A percentile compares a stretch with the other conserved stretches of the same genome.
These are phyloP conservation scores for Meyerozyma guilliermondii DNA, from an alignment of 1,139 yeast species.

Conservation along the genomic window DNA sequence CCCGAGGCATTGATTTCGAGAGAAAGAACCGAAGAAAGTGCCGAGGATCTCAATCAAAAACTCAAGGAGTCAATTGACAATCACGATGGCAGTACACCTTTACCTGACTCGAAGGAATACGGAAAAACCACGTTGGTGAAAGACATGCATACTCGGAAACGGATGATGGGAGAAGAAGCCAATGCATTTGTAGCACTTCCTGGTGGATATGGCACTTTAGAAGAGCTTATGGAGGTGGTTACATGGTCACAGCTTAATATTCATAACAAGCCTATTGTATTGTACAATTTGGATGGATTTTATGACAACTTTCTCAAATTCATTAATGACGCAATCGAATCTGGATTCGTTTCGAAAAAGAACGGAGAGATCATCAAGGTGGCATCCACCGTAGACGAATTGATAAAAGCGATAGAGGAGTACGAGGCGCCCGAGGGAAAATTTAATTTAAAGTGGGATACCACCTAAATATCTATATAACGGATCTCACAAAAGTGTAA, in stretches of 20 bases:
- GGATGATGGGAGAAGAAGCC: constrained; percentile 83
- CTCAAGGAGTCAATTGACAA: constrained; percentile 42
- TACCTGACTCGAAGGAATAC: constrained; percentile 55
- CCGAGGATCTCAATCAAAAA: constrained; percentile 39
- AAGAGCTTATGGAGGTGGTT: constrained; percentile 83
- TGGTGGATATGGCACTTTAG: constrained; percentile 89
- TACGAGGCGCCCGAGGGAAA: constrained; percentile 72
- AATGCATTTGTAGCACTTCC: constrained; percentile 86
- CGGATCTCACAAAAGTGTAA: too few relatives aligned
- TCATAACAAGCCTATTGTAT: constrained; percentile 73
- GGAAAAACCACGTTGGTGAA: constrained; percentile 79
- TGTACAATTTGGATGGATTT: constrained; percentile 76
- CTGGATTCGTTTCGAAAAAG: constrained; percentile 64
- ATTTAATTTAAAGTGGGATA: constrained; percentile 67
- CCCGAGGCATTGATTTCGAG: constrained; percentile 77
- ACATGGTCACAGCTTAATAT: constrained; percentile 91
- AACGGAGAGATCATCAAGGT: constrained; percentile 68
- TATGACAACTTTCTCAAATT: constrained; percentile 66
- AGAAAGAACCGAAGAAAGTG: constrained; percentile 51
- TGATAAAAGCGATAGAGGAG: constrained; percentile 52
- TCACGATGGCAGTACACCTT: constrained; percentile 60
- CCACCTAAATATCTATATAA: constrained; percentile 16
- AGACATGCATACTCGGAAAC: constrained; percentile 89
- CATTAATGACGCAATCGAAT: constrained; percentile 47
- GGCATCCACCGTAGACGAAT: constrained; percentile 65